Percentiles rank a stretch among this genome's conserved stretches.
Evolutionary conservation across 345 rosid species (phyloP).

Genomic region (Erysimum cheiranthoides): DNA sequence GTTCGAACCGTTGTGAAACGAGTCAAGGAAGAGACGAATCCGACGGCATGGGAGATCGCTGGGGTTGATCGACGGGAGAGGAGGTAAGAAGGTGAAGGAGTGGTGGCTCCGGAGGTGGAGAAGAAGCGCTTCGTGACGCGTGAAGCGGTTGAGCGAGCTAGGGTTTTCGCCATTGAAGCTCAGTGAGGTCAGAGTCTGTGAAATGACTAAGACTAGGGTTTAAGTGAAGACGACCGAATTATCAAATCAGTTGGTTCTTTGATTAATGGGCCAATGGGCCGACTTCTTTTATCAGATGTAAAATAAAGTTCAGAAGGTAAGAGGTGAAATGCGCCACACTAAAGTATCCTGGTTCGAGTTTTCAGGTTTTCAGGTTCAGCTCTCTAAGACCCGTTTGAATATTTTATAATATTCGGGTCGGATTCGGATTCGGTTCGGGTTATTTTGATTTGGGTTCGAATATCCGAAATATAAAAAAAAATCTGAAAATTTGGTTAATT

Average conservation of each 20-base stretch:
- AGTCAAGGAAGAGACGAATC: constrained; percentile 14
- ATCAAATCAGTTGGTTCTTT: background rate
- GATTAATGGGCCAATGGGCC: background rate
- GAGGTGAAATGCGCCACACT: background rate
- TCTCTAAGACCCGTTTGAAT: too few species aligned
- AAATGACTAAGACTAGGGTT: constrained; percentile 7
- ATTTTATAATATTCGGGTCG: too few species aligned
- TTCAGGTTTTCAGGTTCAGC: too few species aligned
- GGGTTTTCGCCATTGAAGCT: constrained; percentile 37
- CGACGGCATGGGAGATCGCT: constrained; percentile 33
- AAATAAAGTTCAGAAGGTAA: background rate
- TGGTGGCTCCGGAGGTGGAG: constrained; percentile 31
- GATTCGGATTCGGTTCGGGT: too few species aligned
- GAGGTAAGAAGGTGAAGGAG: constrained; percentile 27
- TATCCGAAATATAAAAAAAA: too few species aligned
- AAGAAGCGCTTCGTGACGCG: constrained; percentile 32
- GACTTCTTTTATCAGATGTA: background rate
- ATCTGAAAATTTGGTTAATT: too few species aligned
- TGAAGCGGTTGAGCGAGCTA: constrained; percentile 35
- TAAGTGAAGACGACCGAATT: background rate
- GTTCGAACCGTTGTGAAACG: constrained; percentile 34
- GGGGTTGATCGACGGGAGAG: constrained; percentile 18
- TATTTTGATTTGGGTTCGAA: too few species aligned
- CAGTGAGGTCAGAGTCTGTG: constrained; percentile 4
- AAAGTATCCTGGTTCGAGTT: too few species aligned